Evolutionary conservation across 2,329 filamentous ascomycete species (phyloP).

Genomic region (Xylariaceae sp.): DNA sequence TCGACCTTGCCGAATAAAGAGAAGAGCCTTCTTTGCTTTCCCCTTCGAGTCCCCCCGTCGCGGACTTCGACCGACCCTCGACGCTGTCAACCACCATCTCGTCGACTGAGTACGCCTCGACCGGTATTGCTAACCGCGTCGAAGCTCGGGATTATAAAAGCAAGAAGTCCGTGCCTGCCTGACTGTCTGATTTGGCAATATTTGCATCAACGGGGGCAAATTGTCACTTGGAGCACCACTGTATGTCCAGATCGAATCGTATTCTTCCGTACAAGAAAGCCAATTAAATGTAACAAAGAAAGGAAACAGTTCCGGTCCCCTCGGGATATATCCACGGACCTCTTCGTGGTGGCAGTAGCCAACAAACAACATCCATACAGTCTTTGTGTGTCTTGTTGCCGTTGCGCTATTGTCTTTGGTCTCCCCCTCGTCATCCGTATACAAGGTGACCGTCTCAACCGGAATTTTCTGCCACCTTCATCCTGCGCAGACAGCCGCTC

Average conservation of each 20-base stretch:
- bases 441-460: constrained; percentile 2
- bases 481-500: constrained; percentile 4
- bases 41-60: constrained; percentile 9
- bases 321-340: constrained; percentile 10
- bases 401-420: neutral
- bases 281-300: constrained; percentile 23
- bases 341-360: neutral
- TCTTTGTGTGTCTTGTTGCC: constrained; percentile 19
- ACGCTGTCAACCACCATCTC: constrained; percentile 10
- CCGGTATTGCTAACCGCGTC: constrained; percentile 2
- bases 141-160: neutral
- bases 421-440: neutral
- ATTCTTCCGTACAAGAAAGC: constrained; percentile 12
- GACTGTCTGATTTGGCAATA: neutral
- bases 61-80: constrained; percentile 12
- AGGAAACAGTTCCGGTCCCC: constrained; percentile 1
- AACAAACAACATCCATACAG: constrained; percentile 8
- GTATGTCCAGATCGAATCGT: constrained; percentile 16
- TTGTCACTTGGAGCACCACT: constrained; percentile 1
- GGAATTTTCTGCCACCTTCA: neutral
- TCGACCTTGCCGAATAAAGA: constrained; percentile 21
- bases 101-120: neutral
- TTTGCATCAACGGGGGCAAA: neutral
- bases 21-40: constrained; percentile 10
- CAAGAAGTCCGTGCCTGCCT: neutral